These are phyloP conservation scores for Metschnikowia borealis DNA, from an alignment of 805 yeast species.

Conservation along the genomic window DNA sequence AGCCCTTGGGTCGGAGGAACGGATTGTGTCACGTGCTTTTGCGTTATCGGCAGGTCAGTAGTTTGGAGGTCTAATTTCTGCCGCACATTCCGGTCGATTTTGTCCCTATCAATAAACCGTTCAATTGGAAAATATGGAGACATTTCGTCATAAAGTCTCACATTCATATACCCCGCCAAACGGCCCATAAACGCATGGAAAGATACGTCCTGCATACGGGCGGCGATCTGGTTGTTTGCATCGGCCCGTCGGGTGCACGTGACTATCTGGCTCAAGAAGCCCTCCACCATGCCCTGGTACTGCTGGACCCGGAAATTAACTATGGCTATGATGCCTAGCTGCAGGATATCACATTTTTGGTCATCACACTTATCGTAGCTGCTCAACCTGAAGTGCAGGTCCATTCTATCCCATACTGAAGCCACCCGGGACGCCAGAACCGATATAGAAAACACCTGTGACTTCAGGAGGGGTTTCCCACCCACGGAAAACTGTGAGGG, in stretches of 20 bases:
- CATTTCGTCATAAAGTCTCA: constrained; percentile 1
- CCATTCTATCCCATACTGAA: constrained; percentile 6
- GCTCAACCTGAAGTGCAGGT: constrained; percentile 2
- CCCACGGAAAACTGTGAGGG: constrained; percentile 8
- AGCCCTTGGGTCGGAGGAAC: background rate
- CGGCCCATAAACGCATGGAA: constrained; percentile 5
- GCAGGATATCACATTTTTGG: constrained; percentile 5
- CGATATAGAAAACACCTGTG: constrained; percentile 11
- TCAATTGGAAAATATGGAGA: constrained; percentile 5
- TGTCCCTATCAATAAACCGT: background rate
- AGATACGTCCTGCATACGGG: background rate
- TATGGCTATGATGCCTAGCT: constrained; percentile 5
- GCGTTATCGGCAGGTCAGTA: no score
- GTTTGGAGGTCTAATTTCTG: background rate
- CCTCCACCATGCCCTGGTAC: constrained; percentile 11
- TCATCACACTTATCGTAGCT: background rate
- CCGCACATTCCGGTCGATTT: background rate
- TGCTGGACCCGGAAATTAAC: constrained; percentile 6
- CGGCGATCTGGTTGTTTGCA: background rate
- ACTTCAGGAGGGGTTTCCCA: background rate
- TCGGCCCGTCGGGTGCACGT: background rate
- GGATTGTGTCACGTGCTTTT: background rate
- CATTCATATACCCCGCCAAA: constrained; percentile 4
- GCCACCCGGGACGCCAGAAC: constrained; percentile 1
- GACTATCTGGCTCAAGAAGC: constrained; percentile 7